Evolutionary conservation across 106 monocot species (phyloP).

Genomic region (Iris macrosiphon): DNA sequence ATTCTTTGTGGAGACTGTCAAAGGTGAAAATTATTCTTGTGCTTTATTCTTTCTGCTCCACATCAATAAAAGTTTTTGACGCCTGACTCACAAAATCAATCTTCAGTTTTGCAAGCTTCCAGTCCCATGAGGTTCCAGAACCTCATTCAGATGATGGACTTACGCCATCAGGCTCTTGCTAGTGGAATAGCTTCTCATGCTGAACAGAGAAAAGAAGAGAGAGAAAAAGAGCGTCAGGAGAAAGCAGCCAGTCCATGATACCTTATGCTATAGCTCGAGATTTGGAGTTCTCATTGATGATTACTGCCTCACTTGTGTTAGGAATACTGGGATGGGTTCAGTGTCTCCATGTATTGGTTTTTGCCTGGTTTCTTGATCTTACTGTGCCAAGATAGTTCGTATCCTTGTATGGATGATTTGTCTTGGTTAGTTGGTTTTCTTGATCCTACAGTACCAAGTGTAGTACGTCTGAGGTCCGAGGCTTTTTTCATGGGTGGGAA

Average conservation of each 20-base stretch:
- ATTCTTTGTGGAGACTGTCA: constrained; percentile 77
- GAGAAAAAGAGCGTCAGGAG: constrained; percentile 83
- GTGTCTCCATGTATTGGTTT: too few species aligned
- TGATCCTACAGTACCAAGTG: too few species aligned
- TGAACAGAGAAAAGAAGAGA: constrained; percentile 51
- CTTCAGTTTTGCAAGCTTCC: constrained; percentile 62
- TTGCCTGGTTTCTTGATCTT: too few species aligned
- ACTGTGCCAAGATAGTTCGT: too few species aligned
- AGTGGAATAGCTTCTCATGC: constrained; percentile 79
- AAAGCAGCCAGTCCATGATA: constrained; percentile 41
- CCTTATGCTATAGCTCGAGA: neutral
- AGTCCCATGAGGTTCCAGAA: constrained; percentile 71
- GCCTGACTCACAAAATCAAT: neutral
- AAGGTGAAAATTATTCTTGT: constrained; percentile 38
- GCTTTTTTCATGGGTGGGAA: neutral
- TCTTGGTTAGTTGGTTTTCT: too few species aligned
- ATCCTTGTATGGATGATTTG: too few species aligned
- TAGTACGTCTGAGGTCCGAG: too few species aligned
- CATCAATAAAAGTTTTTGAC: neutral
- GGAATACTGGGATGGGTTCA: too few species aligned
- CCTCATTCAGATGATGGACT: constrained; percentile 80
- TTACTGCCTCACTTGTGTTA: too few species aligned
- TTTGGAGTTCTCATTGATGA: too few species aligned
- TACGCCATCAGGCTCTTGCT: constrained; percentile 69
- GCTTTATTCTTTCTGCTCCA: neutral